These are phyloP conservation scores for Colletotrichum shisoi DNA, from an alignment of 2,329 filamentous ascomycete species.

Conservation along the genomic window DNA sequence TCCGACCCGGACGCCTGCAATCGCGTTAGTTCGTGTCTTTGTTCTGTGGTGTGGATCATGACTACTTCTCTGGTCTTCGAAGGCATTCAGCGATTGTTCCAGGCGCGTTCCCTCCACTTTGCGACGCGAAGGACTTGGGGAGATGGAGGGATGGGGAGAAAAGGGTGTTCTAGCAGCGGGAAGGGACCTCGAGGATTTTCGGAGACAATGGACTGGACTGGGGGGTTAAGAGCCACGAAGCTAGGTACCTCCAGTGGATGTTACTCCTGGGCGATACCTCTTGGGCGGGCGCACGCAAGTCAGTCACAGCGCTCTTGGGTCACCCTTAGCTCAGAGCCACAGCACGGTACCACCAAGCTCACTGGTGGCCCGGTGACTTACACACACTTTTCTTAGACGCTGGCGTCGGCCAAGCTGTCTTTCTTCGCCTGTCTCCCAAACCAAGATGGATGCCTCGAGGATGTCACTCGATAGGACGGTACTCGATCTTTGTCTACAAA, in stretches of 20 bases:
- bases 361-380: constrained; percentile 28
- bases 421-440: constrained; percentile 1
- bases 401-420: constrained; percentile 24
- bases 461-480: constrained; percentile 4
- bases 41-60: not conserved
- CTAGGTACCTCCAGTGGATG: constrained; percentile 17
- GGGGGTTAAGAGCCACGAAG: constrained; percentile 40
- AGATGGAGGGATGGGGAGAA: constrained; percentile 37
- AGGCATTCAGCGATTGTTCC: constrained; percentile 39
- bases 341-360: constrained; percentile 30
- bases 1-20: constrained; percentile 29
- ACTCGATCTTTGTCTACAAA: constrained; percentile 10
- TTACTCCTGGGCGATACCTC: not conserved
- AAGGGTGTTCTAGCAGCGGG: constrained; percentile 41
- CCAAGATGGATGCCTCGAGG: constrained; percentile 1
- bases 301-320: constrained; percentile 32
- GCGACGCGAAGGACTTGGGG: constrained; percentile 42
- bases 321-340: constrained; percentile 29
- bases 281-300: constrained; percentile 15
- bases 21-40: constrained; percentile 36
- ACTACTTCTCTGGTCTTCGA: constrained; percentile 42
- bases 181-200: constrained; percentile 41
- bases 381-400: constrained; percentile 30
- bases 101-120: constrained; percentile 42
- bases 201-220: constrained; percentile 42